Conservation (phyloP, 2,329 filamentous ascomycete species). For the Sporothrix pseudoabietina region DNA sequence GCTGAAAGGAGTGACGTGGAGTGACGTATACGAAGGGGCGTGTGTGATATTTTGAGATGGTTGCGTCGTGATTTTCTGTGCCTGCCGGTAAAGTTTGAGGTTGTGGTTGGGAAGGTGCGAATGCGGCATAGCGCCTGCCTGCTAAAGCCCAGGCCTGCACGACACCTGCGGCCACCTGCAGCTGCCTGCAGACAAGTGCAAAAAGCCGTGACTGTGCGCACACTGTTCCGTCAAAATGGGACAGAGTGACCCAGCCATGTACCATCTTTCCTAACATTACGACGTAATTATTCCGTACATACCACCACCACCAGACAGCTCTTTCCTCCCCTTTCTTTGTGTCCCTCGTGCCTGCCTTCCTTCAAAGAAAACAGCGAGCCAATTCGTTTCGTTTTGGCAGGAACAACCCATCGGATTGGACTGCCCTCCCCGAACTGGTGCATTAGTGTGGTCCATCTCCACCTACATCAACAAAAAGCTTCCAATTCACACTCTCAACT, state of each 20-base stretch:
- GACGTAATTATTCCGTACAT: no score
- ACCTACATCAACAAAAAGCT: background rate
- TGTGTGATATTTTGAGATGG: background rate
- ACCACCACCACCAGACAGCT: background rate
- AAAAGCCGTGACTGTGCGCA: background rate
- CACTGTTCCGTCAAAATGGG: background rate
- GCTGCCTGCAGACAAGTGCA: background rate
- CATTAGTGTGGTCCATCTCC: conserved; percentile 17
- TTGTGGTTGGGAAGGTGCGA: background rate
- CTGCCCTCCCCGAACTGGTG: background rate
- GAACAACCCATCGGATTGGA: background rate
- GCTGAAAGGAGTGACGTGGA: background rate
- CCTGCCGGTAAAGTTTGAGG: background rate
- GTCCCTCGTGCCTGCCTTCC: background rate
- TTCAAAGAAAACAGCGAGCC: background rate
- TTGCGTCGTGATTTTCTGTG: background rate
- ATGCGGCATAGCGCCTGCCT: background rate
- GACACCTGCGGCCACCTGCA: conserved; percentile 5
- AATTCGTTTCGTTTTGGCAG: background rate
- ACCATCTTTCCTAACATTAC: no score
- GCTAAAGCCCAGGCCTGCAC: background rate
- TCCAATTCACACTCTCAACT: background rate
- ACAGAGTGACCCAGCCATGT: conserved; percentile 12
- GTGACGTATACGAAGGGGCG: background rate
- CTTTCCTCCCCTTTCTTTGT: background rate